These are phyloP conservation scores for Glomus cerebriforme DNA, from an alignment of 192 early-diverging fungal genomes.

Conservation along the genomic window DNA sequence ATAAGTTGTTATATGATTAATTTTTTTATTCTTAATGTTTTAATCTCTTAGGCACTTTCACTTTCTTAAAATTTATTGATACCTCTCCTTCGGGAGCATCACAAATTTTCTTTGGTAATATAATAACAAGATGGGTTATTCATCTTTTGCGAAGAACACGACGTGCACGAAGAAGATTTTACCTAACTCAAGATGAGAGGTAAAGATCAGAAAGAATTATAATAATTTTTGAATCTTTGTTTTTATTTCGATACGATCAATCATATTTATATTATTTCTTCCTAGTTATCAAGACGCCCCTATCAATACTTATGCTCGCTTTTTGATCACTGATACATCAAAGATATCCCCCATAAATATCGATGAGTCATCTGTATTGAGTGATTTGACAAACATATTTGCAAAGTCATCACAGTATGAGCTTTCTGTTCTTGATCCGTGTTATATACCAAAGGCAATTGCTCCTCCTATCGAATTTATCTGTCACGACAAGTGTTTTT, in stretches of 20 bases:
- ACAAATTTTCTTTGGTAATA: slow-evolving; percentile 40
- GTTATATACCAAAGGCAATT: slow-evolving; percentile 48
- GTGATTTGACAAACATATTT: slow-evolving; percentile 37
- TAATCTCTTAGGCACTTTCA: slow-evolving; percentile 48
- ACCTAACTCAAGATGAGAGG: slow-evolving; percentile 29
- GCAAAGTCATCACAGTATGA: slow-evolving; percentile 28
- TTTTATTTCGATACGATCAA: background rate
- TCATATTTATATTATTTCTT: background rate
- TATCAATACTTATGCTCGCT: slow-evolving; percentile 45
- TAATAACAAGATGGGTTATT: slow-evolving; percentile 46
- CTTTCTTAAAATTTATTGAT: slow-evolving; percentile 59
- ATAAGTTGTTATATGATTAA: background rate
- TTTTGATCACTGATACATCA: slow-evolving; percentile 44
- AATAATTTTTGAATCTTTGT: background rate
- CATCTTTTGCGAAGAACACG: slow-evolving; percentile 41
- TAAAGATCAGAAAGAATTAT: background rate
- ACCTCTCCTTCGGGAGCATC: slow-evolving; percentile 48
- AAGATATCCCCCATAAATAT: slow-evolving; percentile 32
- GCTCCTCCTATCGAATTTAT: slow-evolving; percentile 65
- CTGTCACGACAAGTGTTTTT: slow-evolving; percentile 64
- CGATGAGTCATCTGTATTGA: slow-evolving; percentile 23
- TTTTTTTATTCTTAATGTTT: background rate
- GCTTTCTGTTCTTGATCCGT: slow-evolving; percentile 32
- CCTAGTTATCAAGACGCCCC: slow-evolving; percentile 32
- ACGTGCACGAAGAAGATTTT: slow-evolving; percentile 39